A percentile compares a stretch with the other conserved stretches of the same genome.
Conservation (phyloP, 441 rosid genomes). For the Pelargonium fulgidum region DNA sequence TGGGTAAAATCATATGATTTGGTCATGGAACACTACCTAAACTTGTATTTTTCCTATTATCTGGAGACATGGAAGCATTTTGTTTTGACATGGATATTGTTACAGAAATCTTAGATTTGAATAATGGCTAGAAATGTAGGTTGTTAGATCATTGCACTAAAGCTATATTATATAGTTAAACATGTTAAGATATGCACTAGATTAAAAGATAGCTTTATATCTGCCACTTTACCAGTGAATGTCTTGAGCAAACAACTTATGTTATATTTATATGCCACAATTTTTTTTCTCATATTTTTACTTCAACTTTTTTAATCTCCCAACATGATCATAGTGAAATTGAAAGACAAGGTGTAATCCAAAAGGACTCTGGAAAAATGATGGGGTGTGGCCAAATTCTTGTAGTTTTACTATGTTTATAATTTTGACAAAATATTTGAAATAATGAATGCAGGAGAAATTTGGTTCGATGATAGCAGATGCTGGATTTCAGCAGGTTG, state of each 20-base stretch:
- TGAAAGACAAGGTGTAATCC: neutral
- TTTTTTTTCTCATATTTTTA: no score
- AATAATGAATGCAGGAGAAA: conserved; percentile 51
- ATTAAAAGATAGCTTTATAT: no score
- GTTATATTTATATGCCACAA: no score
- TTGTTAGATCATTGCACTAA: neutral
- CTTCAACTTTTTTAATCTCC: no score
- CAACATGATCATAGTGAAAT: no score
- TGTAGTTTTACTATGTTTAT: neutral
- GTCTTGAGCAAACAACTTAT: no score
- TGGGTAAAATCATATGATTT: neutral
- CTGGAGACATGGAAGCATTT: neutral
- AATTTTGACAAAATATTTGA: neutral
- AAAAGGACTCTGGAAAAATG: neutral
- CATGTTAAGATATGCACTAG: no score
- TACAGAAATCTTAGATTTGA: neutral
- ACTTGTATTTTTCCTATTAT: neutral
- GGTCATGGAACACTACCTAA: neutral
- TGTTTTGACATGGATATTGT: neutral
- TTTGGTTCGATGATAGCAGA: conserved; percentile 84
- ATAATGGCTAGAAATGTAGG: neutral
- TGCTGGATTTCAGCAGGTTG: conserved; percentile 86
- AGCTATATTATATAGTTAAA: neutral
- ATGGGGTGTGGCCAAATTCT: neutral
- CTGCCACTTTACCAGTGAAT: no score